These are phyloP conservation scores for Parasarocladium wereldwijsianum DNA, from an alignment of 2,329 filamentous ascomycete genomes.

Conservation along the genomic window DNA sequence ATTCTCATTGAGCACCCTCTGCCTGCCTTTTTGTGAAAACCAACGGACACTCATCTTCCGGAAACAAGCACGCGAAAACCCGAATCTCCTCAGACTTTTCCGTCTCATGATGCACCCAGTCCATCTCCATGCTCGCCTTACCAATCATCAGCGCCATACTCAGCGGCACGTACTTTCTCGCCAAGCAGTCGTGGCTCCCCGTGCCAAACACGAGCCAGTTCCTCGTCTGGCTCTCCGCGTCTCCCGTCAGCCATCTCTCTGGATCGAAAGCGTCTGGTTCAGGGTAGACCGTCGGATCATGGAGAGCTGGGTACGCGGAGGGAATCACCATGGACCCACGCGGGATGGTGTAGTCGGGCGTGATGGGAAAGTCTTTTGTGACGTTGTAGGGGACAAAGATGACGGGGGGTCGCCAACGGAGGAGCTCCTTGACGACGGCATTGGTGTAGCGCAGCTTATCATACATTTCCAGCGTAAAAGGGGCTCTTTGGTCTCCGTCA, in stretches of 20 bases:
- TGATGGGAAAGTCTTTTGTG: constrained; percentile 30
- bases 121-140: constrained; percentile 32
- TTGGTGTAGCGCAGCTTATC: constrained; percentile 35
- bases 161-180: constrained; percentile 31
- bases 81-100: constrained; percentile 31
- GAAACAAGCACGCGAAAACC: constrained; percentile 33
- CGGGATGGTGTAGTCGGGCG: constrained; percentile 29
- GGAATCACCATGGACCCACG: constrained; percentile 34
- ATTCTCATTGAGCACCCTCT: no score
- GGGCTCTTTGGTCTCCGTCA: constrained; percentile 22
- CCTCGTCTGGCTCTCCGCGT: constrained; percentile 33
- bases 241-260: constrained; percentile 35
- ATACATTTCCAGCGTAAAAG: constrained; percentile 29
- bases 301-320: constrained; percentile 34
- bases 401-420: constrained; percentile 35
- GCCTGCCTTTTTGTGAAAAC: no score
- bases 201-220: constrained; percentile 40
- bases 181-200: constrained; percentile 34
- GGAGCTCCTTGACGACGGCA: constrained; percentile 37
- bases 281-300: constrained; percentile 31
- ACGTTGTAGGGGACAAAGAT: constrained; percentile 39
- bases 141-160: constrained; percentile 37
- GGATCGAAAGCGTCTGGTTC: constrained; percentile 32
- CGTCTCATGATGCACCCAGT: constrained; percentile 35
- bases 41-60: no score